A percentile compares a stretch with the other conserved stretches of the same genome.
Conservation (phyloP, 2,329 filamentous ascomycete species). For the Fusarium odoratissimum region DNA sequence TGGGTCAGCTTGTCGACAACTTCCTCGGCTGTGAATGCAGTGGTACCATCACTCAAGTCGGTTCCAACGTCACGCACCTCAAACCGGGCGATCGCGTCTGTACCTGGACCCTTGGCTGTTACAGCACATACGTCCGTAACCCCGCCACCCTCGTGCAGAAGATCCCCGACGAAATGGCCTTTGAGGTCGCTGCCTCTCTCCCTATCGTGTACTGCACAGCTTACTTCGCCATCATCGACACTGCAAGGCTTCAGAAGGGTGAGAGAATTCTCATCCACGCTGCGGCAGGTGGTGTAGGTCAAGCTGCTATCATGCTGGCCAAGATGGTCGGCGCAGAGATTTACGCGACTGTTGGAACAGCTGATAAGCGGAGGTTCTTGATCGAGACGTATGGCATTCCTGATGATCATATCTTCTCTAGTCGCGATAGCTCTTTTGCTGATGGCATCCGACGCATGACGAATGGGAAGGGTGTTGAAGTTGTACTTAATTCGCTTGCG, state of each 20-base stretch:
- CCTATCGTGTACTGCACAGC: not conserved
- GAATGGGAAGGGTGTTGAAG: slow-evolving; percentile 45
- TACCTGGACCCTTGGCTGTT: not conserved
- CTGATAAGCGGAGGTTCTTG: not conserved
- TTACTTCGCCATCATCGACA: not conserved
- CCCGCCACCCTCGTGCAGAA: not conserved
- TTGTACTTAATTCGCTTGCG: slow-evolving; percentile 47
- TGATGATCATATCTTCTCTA: slow-evolving; percentile 46
- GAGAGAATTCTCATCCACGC: slow-evolving; percentile 1
- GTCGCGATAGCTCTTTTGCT: not conserved
- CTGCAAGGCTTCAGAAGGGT: not conserved
- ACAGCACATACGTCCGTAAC: not conserved
- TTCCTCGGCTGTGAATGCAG: slow-evolving; percentile 4
- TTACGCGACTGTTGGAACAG: slow-evolving; percentile 10
- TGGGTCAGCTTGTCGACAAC: slow-evolving; percentile 10
- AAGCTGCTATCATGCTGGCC: not conserved
- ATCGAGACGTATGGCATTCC: slow-evolving; percentile 47
- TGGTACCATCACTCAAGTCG: not conserved
- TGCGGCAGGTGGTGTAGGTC: not conserved
- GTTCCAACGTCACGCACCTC: not conserved
- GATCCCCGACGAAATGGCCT: not conserved
- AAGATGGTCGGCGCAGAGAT: slow-evolving; percentile 31
- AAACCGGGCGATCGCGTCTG: not conserved
- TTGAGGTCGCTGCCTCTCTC: not conserved
- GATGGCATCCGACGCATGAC: slow-evolving; percentile 25